Conservation (phyloP, 2,329 filamentous ascomycete genomes). For the Neopestalotiopsis clavispora region DNA sequence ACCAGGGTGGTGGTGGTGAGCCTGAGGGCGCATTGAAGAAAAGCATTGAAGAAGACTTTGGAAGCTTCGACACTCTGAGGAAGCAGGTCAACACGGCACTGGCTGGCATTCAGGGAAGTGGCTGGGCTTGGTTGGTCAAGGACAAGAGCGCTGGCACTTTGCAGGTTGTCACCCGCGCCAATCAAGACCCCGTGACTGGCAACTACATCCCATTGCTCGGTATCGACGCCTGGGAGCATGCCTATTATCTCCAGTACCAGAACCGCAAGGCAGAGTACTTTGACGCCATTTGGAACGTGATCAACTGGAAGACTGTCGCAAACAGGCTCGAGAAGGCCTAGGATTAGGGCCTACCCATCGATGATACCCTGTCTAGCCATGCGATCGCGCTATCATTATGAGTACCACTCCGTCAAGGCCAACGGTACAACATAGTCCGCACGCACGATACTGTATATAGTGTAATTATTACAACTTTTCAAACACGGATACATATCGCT, state of each 20-base stretch:
- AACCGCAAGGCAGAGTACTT: conserved; percentile 86
- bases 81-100: conserved; percentile 60
- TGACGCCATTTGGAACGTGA: conserved; percentile 77
- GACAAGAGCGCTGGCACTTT: conserved; percentile 53
- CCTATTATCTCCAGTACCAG: conserved; percentile 70
- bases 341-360: neutral
- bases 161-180: conserved; percentile 65
- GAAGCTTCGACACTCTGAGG: conserved; percentile 56
- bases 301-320: conserved; percentile 65
- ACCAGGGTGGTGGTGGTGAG: conserved; percentile 47
- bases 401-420: neutral
- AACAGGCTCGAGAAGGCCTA: conserved; percentile 34
- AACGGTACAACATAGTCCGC: neutral
- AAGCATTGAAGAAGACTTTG: conserved; percentile 61
- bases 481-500: neutral
- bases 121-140: conserved; percentile 71
- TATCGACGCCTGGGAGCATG: conserved; percentile 70
- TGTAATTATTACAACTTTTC: neutral
- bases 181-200: conserved; percentile 64
- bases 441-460: conserved; percentile 7
- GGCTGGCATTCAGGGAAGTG: conserved; percentile 66
- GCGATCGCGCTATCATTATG: conserved; percentile 4
- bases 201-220: conserved; percentile 59
- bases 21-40: conserved; percentile 50
- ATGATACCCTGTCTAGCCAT: neutral